These are phyloP conservation scores for Lachnellula occidentalis DNA, from an alignment of 2,329 filamentous ascomycete species.

Conservation along the genomic window DNA sequence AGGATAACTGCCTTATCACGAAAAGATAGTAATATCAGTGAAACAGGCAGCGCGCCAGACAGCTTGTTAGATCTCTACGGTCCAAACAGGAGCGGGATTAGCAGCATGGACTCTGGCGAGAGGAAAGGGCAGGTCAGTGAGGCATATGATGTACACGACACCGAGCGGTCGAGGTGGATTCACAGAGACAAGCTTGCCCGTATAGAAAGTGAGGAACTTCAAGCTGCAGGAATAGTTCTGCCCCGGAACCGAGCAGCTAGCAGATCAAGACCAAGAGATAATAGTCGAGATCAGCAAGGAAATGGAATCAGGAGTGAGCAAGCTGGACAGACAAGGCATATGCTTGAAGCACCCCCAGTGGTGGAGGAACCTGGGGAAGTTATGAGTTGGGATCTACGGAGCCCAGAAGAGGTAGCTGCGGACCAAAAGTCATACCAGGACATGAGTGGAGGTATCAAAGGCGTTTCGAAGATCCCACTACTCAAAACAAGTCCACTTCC, in stretches of 20 bases:
- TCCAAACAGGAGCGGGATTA: constrained; percentile 21
- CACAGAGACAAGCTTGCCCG: constrained; percentile 77
- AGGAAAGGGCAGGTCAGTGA: constrained; percentile 17
- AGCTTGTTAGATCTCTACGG: constrained; percentile 41
- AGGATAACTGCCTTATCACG: constrained; percentile 33
- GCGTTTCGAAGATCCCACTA: constrained; percentile 79
- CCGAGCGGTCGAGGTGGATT: constrained; percentile 73
- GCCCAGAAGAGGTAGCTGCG: constrained; percentile 70
- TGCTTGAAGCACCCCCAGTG: constrained; percentile 33
- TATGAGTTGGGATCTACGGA: constrained; percentile 65
- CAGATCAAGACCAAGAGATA: constrained; percentile 39
- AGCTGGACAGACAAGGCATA: constrained; percentile 33
- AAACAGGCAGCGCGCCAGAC: constrained; percentile 39
- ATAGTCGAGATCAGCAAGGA: constrained; percentile 27
- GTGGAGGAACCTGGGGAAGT: constrained; percentile 36
- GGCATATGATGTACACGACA: constrained; percentile 33
- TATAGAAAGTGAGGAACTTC: constrained; percentile 76
- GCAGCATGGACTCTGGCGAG: constrained; percentile 26
- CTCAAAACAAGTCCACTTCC: constrained; percentile 74
- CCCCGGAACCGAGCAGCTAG: constrained; percentile 50
- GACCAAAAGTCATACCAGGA: constrained; percentile 49
- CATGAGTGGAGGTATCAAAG: constrained; percentile 48
- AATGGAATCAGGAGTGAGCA: constrained; percentile 32
- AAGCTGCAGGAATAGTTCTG: constrained; percentile 67
- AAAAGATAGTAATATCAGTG: constrained; percentile 38